Conservation (phyloP, 108 stramenopile genomes). For the Skeletonema costatum region DNA sequence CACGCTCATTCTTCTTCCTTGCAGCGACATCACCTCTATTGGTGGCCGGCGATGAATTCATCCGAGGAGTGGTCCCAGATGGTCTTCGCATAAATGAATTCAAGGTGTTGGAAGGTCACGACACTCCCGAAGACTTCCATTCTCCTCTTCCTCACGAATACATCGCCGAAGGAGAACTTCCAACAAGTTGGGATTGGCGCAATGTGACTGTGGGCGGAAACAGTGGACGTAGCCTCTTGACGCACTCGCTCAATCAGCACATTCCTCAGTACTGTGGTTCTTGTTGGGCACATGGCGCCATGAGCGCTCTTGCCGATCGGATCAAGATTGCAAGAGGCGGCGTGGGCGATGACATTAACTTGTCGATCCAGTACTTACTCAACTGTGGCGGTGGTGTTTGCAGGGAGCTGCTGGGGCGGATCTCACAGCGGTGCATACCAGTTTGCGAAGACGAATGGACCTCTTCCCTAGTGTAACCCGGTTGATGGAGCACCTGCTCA, state of each 20-base stretch:
- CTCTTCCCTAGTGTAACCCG: conserved; percentile 50
- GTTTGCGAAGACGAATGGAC: conserved; percentile 69
- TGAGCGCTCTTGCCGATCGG: conserved; percentile 84
- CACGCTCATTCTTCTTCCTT: not conserved
- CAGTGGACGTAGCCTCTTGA: not conserved
- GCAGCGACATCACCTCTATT: not conserved
- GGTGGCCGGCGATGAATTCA: not conserved
- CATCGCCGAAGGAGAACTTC: not conserved
- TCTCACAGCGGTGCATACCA: conserved; percentile 57
- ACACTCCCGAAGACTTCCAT: not conserved
- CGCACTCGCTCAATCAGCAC: conserved; percentile 79
- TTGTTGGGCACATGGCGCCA: conserved; percentile 94
- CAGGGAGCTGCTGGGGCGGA: conserved; percentile 92
- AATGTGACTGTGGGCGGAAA: not conserved
- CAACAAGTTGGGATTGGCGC: not conserved
- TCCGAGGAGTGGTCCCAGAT: not conserved
- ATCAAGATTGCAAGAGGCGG: conserved; percentile 89
- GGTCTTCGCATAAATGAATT: not conserved
- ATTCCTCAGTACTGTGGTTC: conserved; percentile 84
- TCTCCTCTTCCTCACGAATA: not conserved
- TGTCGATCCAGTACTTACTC: conserved; percentile 57
- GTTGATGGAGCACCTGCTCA: too few relatives aligned
- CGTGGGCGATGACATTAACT: conserved; percentile 62
- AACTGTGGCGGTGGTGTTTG: conserved; percentile 82
- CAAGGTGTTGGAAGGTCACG: not conserved